Conservation (phyloP, 2,329 filamentous ascomycete species). For the Cladosporium oxysporum region DNA sequence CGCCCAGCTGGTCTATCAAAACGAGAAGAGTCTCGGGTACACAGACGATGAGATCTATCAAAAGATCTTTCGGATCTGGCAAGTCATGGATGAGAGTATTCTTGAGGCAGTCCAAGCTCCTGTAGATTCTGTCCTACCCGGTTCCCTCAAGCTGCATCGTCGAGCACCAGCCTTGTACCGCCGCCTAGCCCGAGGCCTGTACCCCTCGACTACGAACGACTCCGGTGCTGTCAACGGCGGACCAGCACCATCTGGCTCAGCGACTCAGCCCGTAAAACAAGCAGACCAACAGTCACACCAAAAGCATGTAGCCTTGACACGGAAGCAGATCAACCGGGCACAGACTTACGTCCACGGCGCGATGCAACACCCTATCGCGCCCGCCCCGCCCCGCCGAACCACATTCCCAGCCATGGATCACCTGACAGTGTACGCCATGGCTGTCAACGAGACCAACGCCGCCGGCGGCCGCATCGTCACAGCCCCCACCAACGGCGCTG, state of each 20-base stretch:
- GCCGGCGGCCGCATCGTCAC: slow-evolving; percentile 55
- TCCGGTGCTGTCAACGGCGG: neutral
- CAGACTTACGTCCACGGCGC: slow-evolving; percentile 45
- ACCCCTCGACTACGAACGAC: slow-evolving; percentile 32
- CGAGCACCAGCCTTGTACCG: slow-evolving; percentile 51
- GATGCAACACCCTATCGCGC: slow-evolving; percentile 49
- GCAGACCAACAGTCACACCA: slow-evolving; percentile 29
- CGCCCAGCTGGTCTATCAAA: slow-evolving; percentile 55
- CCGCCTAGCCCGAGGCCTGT: slow-evolving; percentile 50
- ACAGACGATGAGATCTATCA: slow-evolving; percentile 52
- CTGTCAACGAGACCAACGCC: slow-evolving; percentile 57
- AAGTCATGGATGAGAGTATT: slow-evolving; percentile 56
- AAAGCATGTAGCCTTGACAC: slow-evolving; percentile 38
- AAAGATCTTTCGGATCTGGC: slow-evolving; percentile 54
- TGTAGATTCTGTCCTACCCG: slow-evolving; percentile 45
- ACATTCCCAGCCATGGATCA: slow-evolving; percentile 55
- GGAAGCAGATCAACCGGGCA: slow-evolving; percentile 5
- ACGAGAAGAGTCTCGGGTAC: slow-evolving; percentile 55
- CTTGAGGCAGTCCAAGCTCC: slow-evolving; percentile 53
- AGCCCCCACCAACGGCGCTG: slow-evolving; percentile 54
- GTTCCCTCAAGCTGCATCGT: slow-evolving; percentile 51
- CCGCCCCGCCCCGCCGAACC: slow-evolving; percentile 50
- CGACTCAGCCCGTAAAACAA: neutral
- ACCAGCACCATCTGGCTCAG: neutral
- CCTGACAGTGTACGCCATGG: slow-evolving; percentile 54